Conservation (phyloP, 352 stramenopile genomes). For the Pilasporangium apinafurcum region DNA sequence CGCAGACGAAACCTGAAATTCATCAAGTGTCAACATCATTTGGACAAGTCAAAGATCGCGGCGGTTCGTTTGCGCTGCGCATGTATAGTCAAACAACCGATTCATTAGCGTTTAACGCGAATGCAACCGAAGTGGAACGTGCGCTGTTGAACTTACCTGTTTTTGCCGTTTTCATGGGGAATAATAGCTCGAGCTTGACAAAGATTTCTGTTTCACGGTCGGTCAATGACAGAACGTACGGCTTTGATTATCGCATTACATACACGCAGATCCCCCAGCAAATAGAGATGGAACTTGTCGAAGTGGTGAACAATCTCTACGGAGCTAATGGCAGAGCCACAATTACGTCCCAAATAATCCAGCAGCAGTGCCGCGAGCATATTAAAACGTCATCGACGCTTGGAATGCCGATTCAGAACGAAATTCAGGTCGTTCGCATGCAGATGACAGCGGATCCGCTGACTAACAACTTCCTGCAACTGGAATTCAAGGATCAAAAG, state of each 20-base stretch:
- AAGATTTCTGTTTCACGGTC: slow-evolving; percentile 44
- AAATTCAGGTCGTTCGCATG: slow-evolving; percentile 60
- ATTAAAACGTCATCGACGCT: slow-evolving; percentile 60
- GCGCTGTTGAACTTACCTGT: slow-evolving; percentile 59
- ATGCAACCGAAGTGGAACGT: slow-evolving; percentile 49
- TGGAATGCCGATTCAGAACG: slow-evolving; percentile 55
- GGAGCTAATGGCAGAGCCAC: slow-evolving; percentile 36
- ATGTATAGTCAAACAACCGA: slow-evolving; percentile 56
- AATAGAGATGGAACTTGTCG: slow-evolving; percentile 22
- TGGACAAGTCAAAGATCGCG: slow-evolving; percentile 50
- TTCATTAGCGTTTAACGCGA: slow-evolving; percentile 77
- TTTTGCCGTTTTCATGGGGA: slow-evolving; percentile 12
- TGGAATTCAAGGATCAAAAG: slow-evolving; percentile 59
- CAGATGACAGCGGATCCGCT: slow-evolving; percentile 25
- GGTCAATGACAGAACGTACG: slow-evolving; percentile 41
- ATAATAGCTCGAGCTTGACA: slow-evolving; percentile 4
- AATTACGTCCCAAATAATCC: slow-evolving; percentile 15
- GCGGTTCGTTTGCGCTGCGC: slow-evolving; percentile 78
- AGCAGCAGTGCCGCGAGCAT: slow-evolving; percentile 44
- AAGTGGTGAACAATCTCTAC: slow-evolving; percentile 62
- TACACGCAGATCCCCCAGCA: slow-evolving; percentile 36
- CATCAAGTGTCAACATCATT: slow-evolving; percentile 84
- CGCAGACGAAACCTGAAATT: slow-evolving; percentile 66
- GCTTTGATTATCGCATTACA: slow-evolving; percentile 74
- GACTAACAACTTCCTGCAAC: slow-evolving; percentile 49